These are phyloP conservation scores for Colletotrichum lini DNA, from an alignment of 2,329 filamentous ascomycete species.

Conservation along the genomic window DNA sequence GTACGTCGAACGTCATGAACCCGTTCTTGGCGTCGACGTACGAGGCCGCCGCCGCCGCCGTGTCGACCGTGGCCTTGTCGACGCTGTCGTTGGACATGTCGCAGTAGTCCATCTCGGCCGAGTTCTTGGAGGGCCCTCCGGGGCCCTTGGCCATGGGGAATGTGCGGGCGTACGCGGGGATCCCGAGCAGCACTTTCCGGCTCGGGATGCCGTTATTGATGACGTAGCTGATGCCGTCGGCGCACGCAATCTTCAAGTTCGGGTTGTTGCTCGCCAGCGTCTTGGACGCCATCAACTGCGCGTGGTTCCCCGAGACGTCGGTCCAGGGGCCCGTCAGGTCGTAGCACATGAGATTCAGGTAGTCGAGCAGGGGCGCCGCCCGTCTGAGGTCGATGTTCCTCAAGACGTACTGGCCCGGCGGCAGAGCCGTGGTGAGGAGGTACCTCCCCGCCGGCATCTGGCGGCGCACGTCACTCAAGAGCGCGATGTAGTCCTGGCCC, in stretches of 20 bases:
- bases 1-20: conserved; percentile 76
- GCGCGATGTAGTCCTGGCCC: conserved; percentile 70
- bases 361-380: conserved; percentile 68
- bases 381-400: conserved; percentile 70
- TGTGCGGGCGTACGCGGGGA: conserved; percentile 74
- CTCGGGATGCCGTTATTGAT: conserved; percentile 66
- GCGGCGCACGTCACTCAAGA: conserved; percentile 69
- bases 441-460: conserved; percentile 69
- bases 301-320: conserved; percentile 73
- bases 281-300: conserved; percentile 66
- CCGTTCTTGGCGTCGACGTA: conserved; percentile 64
- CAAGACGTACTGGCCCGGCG: conserved; percentile 74
- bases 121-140: conserved; percentile 65
- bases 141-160: conserved; percentile 69
- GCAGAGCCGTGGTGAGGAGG: conserved; percentile 73
- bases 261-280: conserved; percentile 44
- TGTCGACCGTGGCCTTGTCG: conserved; percentile 60
- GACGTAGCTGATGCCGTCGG: conserved; percentile 70
- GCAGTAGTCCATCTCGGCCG: conserved; percentile 73
- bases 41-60: conserved; percentile 68
- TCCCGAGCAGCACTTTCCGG: conserved; percentile 72
- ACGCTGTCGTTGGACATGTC: conserved; percentile 70
- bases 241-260: conserved; percentile 60
- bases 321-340: conserved; percentile 78
- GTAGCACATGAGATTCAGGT: conserved; percentile 79